phyloP scores from a whole-genome alignment of 2,329 filamentous ascomycete species.

The Aspergillus sp. region DNA sequence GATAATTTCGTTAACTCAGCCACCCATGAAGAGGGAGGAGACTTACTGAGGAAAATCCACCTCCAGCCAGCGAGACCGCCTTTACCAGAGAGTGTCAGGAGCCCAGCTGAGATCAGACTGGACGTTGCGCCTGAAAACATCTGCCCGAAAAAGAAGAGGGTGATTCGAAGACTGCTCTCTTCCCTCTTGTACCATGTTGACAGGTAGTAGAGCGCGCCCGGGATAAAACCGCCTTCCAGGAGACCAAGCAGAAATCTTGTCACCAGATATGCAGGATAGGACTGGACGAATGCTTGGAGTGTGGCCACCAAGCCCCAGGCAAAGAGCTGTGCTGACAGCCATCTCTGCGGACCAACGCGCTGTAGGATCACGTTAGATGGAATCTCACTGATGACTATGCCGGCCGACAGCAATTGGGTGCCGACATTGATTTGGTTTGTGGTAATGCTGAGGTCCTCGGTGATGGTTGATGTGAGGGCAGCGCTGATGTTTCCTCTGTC shows the following conservation, averaged over 20 bases:
- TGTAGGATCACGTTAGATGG: slow-evolving; percentile 55
- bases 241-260: slow-evolving; percentile 55
- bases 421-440: slow-evolving; percentile 58
- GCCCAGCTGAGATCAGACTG: slow-evolving; percentile 38
- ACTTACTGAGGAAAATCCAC: slow-evolving; percentile 52
- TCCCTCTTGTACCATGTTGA: slow-evolving; percentile 57
- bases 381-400: slow-evolving; percentile 52
- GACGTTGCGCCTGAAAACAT: slow-evolving; percentile 50
- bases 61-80: slow-evolving; percentile 55
- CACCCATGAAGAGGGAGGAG: too few species aligned
- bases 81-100: slow-evolving; percentile 51
- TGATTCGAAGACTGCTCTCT: slow-evolving; percentile 54
- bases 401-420: slow-evolving; percentile 52
- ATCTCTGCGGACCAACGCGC: slow-evolving; percentile 53
- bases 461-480: slow-evolving; percentile 54
- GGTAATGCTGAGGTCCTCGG: slow-evolving; percentile 50
- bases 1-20: background rate
- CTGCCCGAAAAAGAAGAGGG: slow-evolving; percentile 58
- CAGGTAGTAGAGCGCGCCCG: slow-evolving; percentile 47
- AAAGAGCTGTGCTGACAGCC: slow-evolving; percentile 56
- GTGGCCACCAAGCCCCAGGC: slow-evolving; percentile 55
- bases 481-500: slow-evolving; percentile 48
- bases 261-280: slow-evolving; percentile 49
- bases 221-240: slow-evolving; percentile 58
- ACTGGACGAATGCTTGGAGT: slow-evolving; percentile 55